Evolutionary conservation across 768 basidiomycete species (phyloP).

Genomic region (Astraeus odoratus): DNA sequence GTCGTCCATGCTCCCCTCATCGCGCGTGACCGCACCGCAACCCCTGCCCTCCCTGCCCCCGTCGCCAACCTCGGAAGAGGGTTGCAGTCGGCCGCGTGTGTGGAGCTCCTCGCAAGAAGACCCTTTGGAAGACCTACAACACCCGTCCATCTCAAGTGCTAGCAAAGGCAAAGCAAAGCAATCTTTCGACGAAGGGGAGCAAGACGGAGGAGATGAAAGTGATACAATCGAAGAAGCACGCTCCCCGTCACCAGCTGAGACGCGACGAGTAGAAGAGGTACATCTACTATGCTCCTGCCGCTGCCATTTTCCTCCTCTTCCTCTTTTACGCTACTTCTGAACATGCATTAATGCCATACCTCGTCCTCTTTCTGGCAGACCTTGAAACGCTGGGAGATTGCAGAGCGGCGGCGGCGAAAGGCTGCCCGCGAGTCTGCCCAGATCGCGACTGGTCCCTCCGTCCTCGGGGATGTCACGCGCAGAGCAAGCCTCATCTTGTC

Average conservation of each 20-base stretch:
- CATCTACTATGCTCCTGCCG: slow-evolving; percentile 9
- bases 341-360: neutral
- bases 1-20: neutral
- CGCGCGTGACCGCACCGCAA: neutral
- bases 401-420: slow-evolving; percentile 71
- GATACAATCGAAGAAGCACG: slow-evolving; percentile 34
- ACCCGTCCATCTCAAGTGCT: slow-evolving; percentile 15
- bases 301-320: slow-evolving; percentile 3
- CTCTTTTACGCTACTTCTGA: neutral
- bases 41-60: neutral
- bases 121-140: neutral
- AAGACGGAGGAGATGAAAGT: slow-evolving; percentile 17
- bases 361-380: slow-evolving; percentile 56
- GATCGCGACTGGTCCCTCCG: slow-evolving; percentile 28
- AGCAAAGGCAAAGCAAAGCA: slow-evolving; percentile 30
- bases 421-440: slow-evolving; percentile 53
- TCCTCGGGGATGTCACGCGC: slow-evolving; percentile 52
- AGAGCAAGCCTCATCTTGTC: slow-evolving; percentile 56
- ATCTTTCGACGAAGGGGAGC: slow-evolving; percentile 8
- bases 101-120: neutral
- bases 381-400: slow-evolving; percentile 69
- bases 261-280: slow-evolving; percentile 69
- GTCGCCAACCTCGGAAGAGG: neutral
- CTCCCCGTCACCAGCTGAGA: slow-evolving; percentile 62
- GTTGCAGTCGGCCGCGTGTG: neutral